Evolutionary conservation across 2,329 filamentous ascomycete genomes (phyloP).

Genomic region (Aspergillus fumigatiaffinis): DNA sequence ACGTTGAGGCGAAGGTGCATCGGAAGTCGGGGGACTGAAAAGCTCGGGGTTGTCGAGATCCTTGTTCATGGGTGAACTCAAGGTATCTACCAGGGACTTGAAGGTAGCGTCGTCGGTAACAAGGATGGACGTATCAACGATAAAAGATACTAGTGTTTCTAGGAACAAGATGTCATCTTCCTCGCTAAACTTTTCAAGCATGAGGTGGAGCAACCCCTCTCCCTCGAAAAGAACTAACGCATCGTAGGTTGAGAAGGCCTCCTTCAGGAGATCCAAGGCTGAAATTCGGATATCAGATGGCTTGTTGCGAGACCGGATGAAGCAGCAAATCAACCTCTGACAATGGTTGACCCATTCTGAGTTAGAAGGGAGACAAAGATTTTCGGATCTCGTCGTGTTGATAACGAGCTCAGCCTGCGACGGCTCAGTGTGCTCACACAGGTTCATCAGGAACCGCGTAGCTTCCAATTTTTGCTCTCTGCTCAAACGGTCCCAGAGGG

Average conservation of each 20-base stretch:
- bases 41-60: conserved; percentile 30
- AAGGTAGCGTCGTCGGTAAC: conserved; percentile 30
- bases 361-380: conserved; percentile 32
- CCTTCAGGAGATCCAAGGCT: conserved; percentile 37
- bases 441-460: conserved; percentile 33
- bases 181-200: conserved; percentile 32
- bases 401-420: conserved; percentile 39
- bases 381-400: conserved; percentile 30
- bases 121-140: conserved; percentile 31
- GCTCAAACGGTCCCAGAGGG: conserved; percentile 35
- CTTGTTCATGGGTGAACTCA: conserved; percentile 34
- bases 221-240: conserved; percentile 28
- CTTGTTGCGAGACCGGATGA: conserved; percentile 36
- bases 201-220: conserved; percentile 29
- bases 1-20: conserved; percentile 25
- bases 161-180: conserved; percentile 38
- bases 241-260: conserved; percentile 33
- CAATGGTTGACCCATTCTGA: conserved; percentile 32
- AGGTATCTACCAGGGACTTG: conserved; percentile 27
- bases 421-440: conserved; percentile 34
- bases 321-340: conserved; percentile 33
- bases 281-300: conserved; percentile 37
- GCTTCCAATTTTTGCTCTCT: conserved; percentile 34
- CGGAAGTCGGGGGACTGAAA: conserved; percentile 40
- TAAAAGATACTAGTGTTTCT: conserved; percentile 37